A percentile compares a stretch with the other conserved stretches of the same genome.
Conservation (phyloP, 257 asterid species). For the Linderniella brevidens region DNA sequence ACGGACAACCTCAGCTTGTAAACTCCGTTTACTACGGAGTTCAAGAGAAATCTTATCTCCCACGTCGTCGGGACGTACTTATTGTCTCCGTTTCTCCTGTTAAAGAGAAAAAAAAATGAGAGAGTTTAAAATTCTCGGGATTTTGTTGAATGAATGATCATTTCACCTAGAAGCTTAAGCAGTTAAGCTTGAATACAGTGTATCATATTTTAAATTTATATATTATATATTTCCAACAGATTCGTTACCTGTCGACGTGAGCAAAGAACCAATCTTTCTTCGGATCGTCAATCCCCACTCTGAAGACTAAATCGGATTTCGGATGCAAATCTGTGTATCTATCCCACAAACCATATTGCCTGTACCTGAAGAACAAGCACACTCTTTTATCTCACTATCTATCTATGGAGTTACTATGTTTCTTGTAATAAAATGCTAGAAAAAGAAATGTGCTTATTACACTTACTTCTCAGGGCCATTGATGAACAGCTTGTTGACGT, state of each 20-base stretch:
- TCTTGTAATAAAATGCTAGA: neutral
- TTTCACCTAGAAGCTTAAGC: too few species aligned
- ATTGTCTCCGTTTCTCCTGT: constrained; percentile 25
- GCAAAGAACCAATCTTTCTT: constrained; percentile 51
- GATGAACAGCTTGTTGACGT: too few species aligned
- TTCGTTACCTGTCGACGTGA: constrained; percentile 32
- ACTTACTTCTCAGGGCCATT: too few species aligned
- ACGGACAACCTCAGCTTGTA: constrained; percentile 36
- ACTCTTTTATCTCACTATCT: neutral
- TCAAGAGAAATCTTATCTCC: constrained; percentile 32
- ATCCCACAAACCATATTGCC: constrained; percentile 51
- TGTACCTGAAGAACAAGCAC: constrained; percentile 13
- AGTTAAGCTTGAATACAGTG: too few species aligned
- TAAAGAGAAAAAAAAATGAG: neutral
- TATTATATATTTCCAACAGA: too few species aligned
- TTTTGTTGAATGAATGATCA: too few species aligned
- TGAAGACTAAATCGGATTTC: constrained; percentile 26
- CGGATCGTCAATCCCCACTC: constrained; percentile 24
- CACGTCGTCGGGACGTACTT: constrained; percentile 31
- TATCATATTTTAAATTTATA: too few species aligned
- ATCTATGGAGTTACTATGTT: too few species aligned
- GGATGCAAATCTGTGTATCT: constrained; percentile 38
- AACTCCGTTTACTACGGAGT: constrained; percentile 16
- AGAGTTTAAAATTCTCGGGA: too few species aligned
- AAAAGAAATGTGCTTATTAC: too few species aligned